A percentile compares a stretch with the other conserved stretches of the same genome.
Conservation (phyloP, 176 grass and related monocot genomes). For the Cenchrus purpureus region DNA sequence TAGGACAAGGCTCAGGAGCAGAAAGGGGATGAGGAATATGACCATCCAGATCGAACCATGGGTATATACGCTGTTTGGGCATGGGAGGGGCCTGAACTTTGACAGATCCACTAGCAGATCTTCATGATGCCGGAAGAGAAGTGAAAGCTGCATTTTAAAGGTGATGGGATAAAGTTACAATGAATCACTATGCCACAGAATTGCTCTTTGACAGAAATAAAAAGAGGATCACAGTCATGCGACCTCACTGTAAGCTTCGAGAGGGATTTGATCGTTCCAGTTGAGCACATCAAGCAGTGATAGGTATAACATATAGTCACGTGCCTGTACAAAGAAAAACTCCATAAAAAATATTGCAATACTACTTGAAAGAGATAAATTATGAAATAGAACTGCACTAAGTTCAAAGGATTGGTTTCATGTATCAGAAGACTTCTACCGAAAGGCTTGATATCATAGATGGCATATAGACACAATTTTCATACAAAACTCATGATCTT, state of each 20-base stretch:
- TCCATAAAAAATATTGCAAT: not conserved
- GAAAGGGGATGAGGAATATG: constrained; percentile 56
- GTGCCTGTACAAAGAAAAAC: constrained; percentile 46
- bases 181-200: not conserved
- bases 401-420: not conserved
- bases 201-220: not conserved
- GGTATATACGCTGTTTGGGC: constrained; percentile 41
- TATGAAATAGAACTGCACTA: not conserved
- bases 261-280: constrained; percentile 50
- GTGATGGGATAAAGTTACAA: constrained; percentile 10
- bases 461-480: not conserved
- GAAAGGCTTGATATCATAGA: constrained; percentile 4
- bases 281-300: constrained; percentile 69
- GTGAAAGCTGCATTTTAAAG: constrained; percentile 47
- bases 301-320: constrained; percentile 68
- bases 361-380: constrained; percentile 12
- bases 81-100: constrained; percentile 57
- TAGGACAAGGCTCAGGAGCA: constrained; percentile 54
- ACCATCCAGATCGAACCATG: constrained; percentile 58
- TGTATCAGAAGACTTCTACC: not conserved
- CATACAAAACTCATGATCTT: not conserved
- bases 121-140: constrained; percentile 55
- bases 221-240: not conserved
- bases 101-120: constrained; percentile 58
- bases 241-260: constrained; percentile 68